Evolutionary conservation across 257 asterid species (phyloP).

Genomic region (Solanum peruvianum): DNA sequence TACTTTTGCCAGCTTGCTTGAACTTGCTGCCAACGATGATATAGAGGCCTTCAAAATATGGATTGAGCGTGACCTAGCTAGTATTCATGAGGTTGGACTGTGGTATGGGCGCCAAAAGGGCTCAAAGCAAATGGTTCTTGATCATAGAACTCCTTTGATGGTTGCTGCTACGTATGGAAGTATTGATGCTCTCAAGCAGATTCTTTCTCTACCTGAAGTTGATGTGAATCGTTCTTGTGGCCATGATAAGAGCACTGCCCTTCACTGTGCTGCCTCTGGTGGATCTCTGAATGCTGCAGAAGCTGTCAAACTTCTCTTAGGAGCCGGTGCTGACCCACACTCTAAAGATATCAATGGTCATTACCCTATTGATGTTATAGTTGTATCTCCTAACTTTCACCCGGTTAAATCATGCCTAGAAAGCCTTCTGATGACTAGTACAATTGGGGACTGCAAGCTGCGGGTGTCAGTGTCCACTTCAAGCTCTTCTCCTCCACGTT

Average conservation of each 20-base stretch:
- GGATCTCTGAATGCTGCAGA: conserved; percentile 3
- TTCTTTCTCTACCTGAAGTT: conserved; percentile 1
- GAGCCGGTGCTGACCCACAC: conserved; percentile 4
- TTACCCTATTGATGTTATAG: background rate
- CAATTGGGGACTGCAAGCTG: conserved; percentile 15
- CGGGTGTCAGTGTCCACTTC: conserved; percentile 14
- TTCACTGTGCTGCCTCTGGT: conserved; percentile 7
- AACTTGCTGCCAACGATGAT: conserved; percentile 11
- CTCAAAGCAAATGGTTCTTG: conserved; percentile 62
- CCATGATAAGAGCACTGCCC: conserved; percentile 8
- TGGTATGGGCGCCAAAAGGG: conserved; percentile 79
- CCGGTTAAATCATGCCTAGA: conserved; percentile 30
- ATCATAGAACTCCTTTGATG: conserved; percentile 59
- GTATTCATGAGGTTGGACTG: conserved; percentile 43
- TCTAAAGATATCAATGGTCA: background rate
- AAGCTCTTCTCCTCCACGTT: conserved; percentile 32
- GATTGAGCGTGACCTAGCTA: conserved; percentile 24
- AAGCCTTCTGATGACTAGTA: conserved; percentile 31
- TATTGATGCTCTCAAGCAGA: conserved; percentile 1
- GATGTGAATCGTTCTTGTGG: conserved; percentile 3
- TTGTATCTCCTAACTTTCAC: conserved; percentile 3
- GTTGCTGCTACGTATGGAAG: conserved; percentile 4
- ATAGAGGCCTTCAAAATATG: conserved; percentile 20
- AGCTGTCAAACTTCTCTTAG: background rate
- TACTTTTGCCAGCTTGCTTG: conserved; percentile 3